Evolutionary conservation across 352 stramenopile species (phyloP), one percentile per base, ranked within the genome.

Genomic region (Phytophthora colocasiae): DNA sequence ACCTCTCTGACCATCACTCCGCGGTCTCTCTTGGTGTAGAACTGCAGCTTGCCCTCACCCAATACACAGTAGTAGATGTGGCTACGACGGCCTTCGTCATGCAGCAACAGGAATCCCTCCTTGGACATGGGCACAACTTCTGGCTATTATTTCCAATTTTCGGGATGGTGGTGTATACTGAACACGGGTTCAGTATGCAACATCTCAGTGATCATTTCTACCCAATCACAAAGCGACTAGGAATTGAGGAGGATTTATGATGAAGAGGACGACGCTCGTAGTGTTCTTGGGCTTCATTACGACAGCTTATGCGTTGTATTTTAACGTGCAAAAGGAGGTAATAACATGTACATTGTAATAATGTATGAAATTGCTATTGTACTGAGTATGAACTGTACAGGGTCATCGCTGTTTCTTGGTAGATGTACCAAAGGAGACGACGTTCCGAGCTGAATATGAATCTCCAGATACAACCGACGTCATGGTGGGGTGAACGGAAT

Each of bases 21-120:
- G 38, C 71, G 77, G 39, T 93, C 77, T 9, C 83, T 73, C 48
- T 73, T 70, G 10, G 80, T 87, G 69, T 78, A 94, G 57, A 93
- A 93, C 73, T 91, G 84, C 36, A 95, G 64, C 22, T 77, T 69
- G 46, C 88, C 88, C 41, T 95, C 86, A 39, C 78, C 81, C 26
- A 96, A 66, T 45, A 95, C 82, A 64, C 80, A 90, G 64, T 92
- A 96, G 73, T 90, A 90, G 40, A 95, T 87, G 34, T 81, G 64
- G 57, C 79, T 89, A 38, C 82, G 81, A 41, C 70, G 79, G 9
- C 74, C 73, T 32, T 87, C 78, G 40, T 94, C 88, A 54, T 96
- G 88, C 29, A 83, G 63, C 38, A 93, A 66, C 31, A 96, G 59
- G 59, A 90, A 96, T 5, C 85, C 88, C 75, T 96, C 85, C 74